Percentiles rank a stretch among this genome's conserved stretches.
Evolutionary conservation across 2,329 filamentous ascomycete genomes (phyloP).

Genomic region (Pseudogymnoascus sp.): DNA sequence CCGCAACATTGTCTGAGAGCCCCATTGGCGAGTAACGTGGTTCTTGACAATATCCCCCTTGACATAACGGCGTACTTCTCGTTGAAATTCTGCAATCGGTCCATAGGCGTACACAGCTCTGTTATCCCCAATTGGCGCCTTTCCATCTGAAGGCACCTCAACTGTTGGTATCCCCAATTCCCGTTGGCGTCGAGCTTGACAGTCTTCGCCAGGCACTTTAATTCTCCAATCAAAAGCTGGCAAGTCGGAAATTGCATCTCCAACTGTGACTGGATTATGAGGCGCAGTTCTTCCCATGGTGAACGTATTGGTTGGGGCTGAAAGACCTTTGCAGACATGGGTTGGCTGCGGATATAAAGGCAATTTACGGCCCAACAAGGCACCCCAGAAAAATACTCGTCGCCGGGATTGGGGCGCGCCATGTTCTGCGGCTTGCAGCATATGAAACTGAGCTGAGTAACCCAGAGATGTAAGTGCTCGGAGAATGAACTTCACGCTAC

Average conservation of each 20-base stretch:
- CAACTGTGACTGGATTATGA: conserved; percentile 16
- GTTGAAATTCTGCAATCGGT: conserved; percentile 8
- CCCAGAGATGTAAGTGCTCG: conserved; percentile 20
- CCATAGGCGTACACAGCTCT: neutral
- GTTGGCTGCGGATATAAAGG: conserved; percentile 20
- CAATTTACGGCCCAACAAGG: conserved; percentile 15
- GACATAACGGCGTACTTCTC: conserved; percentile 2
- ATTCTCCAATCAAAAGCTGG: conserved; percentile 13
- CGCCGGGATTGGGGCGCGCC: conserved; percentile 17
- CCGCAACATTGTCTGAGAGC: neutral
- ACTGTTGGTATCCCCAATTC: neutral
- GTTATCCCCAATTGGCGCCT: neutral
- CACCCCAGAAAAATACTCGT: conserved; percentile 21
- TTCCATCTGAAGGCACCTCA: neutral
- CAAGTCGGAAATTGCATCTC: conserved; percentile 19
- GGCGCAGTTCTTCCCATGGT: conserved; percentile 16
- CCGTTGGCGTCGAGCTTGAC: neutral
- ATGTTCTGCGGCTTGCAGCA: conserved; percentile 19
- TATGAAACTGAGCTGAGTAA: conserved; percentile 21
- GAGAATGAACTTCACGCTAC: conserved; percentile 19
- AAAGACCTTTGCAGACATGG: neutral
- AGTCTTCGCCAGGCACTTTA: neutral
- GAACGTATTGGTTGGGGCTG: conserved; percentile 6
- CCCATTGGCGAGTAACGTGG: neutral
- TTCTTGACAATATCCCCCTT: neutral